Evolutionary conservation across 495 filamentous ascomycete species (phyloP).

Genomic region (Daldinia concentrica): DNA sequence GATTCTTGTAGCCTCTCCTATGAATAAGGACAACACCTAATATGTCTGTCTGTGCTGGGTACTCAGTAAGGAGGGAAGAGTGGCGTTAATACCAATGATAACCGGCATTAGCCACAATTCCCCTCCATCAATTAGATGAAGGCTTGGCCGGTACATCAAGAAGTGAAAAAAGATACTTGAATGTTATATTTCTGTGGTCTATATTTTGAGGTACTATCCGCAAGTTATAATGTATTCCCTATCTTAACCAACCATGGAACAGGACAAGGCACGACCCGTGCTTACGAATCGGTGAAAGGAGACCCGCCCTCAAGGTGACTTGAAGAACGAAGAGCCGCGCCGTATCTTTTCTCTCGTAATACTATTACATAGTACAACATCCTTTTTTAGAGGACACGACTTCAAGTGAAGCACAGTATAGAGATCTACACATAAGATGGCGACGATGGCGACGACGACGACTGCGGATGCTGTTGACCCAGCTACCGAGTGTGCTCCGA

Average conservation of each 20-base stretch:
- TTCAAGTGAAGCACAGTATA: background rate
- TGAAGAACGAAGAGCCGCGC: background rate
- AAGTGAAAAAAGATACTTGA: background rate
- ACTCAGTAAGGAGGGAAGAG: background rate
- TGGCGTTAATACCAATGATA: background rate
- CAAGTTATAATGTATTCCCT: constrained; percentile 10
- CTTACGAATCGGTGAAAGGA: constrained; percentile 29
- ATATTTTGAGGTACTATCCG: constrained; percentile 4
- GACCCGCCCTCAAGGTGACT: background rate
- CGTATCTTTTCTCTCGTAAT: background rate
- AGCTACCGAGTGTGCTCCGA: constrained; percentile 39
- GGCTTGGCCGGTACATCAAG: background rate
- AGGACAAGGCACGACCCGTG: constrained; percentile 6
- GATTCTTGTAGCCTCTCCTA: no score
- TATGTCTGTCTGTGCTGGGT: no score
- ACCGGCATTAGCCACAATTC: background rate
- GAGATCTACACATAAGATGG: constrained; percentile 10
- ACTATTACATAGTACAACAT: background rate
- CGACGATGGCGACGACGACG: constrained; percentile 23
- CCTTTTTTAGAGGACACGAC: background rate
- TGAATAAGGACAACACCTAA: no score
- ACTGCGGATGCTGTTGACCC: constrained; percentile 13
- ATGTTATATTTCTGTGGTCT: background rate
- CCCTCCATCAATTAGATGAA: background rate
- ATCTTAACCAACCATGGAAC: background rate